Evolutionary conservation across 2,329 filamentous ascomycete species (phyloP).

Genomic region (Claviceps arundinis): DNA sequence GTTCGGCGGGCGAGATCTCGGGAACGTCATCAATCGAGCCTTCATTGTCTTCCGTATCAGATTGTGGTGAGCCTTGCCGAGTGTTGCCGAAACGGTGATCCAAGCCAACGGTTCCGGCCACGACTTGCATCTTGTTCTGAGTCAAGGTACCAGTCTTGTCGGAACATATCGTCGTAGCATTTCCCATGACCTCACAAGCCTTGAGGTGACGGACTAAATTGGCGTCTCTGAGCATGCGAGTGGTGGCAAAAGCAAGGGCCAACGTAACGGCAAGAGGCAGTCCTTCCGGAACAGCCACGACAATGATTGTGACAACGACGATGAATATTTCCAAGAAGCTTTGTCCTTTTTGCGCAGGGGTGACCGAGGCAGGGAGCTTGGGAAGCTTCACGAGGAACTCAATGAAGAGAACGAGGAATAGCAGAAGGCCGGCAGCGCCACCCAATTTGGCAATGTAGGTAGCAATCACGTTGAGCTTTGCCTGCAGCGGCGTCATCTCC

Average conservation of each 20-base stretch:
- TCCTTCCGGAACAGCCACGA: constrained; percentile 68
- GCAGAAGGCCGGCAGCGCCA: constrained; percentile 60
- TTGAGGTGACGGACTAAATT: constrained; percentile 65
- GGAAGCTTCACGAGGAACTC: constrained; percentile 63
- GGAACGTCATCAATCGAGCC: constrained; percentile 16
- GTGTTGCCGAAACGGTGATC: constrained; percentile 39
- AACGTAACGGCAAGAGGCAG: constrained; percentile 67
- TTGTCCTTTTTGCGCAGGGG: constrained; percentile 64
- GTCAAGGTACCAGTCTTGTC: constrained; percentile 57
- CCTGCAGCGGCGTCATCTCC: constrained; percentile 64
- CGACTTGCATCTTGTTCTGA: constrained; percentile 57
- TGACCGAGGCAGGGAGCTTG: constrained; percentile 29
- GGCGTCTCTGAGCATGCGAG: constrained; percentile 64
- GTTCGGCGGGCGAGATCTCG: constrained; percentile 31
- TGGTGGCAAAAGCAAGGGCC: constrained; percentile 64
- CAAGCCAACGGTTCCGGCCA: constrained; percentile 45
- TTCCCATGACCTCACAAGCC: constrained; percentile 72
- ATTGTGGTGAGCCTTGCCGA: constrained; percentile 11
- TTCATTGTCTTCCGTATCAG: constrained; percentile 13
- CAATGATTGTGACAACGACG: constrained; percentile 65
- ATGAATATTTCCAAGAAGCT: constrained; percentile 65
- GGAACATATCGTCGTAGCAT: constrained; percentile 57
- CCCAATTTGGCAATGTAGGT: constrained; percentile 68
- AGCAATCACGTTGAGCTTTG: constrained; percentile 61
- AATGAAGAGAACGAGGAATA: constrained; percentile 80